A percentile compares a stretch with the other conserved stretches of the same genome.
Evolutionary conservation across 2,329 filamentous ascomycete genomes (phyloP).

Genomic region (Hypoxylon sp.): DNA sequence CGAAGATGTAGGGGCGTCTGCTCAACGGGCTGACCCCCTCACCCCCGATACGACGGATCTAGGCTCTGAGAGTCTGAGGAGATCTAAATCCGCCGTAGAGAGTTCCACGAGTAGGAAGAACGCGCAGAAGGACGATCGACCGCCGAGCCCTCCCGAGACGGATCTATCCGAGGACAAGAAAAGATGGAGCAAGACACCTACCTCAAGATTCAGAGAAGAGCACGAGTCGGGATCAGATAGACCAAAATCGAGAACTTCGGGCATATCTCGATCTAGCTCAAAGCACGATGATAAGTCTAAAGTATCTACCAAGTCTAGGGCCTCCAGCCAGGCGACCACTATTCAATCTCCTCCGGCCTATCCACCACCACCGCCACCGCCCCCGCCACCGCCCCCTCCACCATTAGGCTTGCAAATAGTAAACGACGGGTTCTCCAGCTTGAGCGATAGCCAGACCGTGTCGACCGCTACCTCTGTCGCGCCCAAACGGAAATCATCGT

Average conservation of each 20-base stretch:
- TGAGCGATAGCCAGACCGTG: constrained; percentile 53
- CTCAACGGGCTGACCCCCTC: constrained; percentile 58
- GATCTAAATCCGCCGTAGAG: constrained; percentile 62
- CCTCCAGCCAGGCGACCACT: constrained; percentile 70
- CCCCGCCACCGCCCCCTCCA: constrained; percentile 48
- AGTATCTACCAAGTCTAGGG: constrained; percentile 66
- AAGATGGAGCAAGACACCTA: constrained; percentile 53
- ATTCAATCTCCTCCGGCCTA: constrained; percentile 55
- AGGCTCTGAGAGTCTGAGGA: constrained; percentile 62
- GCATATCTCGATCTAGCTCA: constrained; percentile 59
- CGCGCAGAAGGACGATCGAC: constrained; percentile 60
- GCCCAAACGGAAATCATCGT: constrained; percentile 53
- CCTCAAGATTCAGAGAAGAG: constrained; percentile 56
- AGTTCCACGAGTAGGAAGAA: constrained; percentile 59
- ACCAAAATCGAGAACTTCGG: constrained; percentile 61
- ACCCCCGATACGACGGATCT: constrained; percentile 81
- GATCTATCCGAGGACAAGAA: constrained; percentile 65
- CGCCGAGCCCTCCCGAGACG: constrained; percentile 74
- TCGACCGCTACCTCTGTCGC: constrained; percentile 54
- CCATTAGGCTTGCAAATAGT: constrained; percentile 48
- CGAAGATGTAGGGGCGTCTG: constrained; percentile 60
- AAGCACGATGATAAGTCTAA: constrained; percentile 64
- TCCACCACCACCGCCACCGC: constrained; percentile 49
- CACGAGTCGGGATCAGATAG: constrained; percentile 52
- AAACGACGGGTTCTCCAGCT: constrained; percentile 46